phyloP scores from a whole-genome alignment of 2,329 filamentous ascomycete species.

The Neonectria coccinea region DNA sequence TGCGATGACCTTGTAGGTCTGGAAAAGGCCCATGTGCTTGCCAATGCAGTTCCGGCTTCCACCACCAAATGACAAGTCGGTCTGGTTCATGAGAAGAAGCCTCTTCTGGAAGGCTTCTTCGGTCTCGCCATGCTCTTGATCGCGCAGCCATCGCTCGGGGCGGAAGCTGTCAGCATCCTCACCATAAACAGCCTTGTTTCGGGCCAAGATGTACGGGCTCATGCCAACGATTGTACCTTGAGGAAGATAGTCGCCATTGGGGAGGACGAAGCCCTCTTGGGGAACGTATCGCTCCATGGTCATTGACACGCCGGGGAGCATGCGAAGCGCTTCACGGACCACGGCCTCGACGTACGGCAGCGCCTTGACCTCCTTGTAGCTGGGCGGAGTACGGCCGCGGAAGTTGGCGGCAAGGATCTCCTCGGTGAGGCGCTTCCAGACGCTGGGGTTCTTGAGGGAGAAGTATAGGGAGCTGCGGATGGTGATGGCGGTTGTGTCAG shows the following conservation, averaged over 20 bases:
- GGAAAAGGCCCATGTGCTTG: constrained; percentile 54
- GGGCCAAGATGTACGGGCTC: constrained; percentile 51
- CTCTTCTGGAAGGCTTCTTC: constrained; percentile 43
- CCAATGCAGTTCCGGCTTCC: constrained; percentile 58
- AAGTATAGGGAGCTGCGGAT: constrained; percentile 42
- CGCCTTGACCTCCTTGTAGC: constrained; percentile 33
- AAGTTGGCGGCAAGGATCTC: constrained; percentile 33
- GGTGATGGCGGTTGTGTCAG: constrained; percentile 41
- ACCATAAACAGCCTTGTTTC: constrained; percentile 55
- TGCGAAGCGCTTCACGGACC: constrained; percentile 59
- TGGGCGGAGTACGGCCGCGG: constrained; percentile 16
- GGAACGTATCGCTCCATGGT: constrained; percentile 60
- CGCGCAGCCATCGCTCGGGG: constrained; percentile 53
- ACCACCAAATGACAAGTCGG: constrained; percentile 56
- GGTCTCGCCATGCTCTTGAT: constrained; percentile 38
- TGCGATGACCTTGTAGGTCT: constrained; percentile 60
- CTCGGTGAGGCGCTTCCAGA: constrained; percentile 33
- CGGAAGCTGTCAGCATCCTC: constrained; percentile 56
- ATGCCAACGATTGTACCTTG: constrained; percentile 51
- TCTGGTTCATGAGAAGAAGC: constrained; percentile 49
- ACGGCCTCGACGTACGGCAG: constrained; percentile 51
- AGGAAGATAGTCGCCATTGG: constrained; percentile 47
- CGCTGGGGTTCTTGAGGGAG: constrained; percentile 33
- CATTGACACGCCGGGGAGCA: constrained; percentile 58
- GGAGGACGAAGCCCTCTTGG: constrained; percentile 48